Base-by-base conservation (phyloP, 768 basidiomycete species). In the Rhizopogon vesiculosus region DNA sequence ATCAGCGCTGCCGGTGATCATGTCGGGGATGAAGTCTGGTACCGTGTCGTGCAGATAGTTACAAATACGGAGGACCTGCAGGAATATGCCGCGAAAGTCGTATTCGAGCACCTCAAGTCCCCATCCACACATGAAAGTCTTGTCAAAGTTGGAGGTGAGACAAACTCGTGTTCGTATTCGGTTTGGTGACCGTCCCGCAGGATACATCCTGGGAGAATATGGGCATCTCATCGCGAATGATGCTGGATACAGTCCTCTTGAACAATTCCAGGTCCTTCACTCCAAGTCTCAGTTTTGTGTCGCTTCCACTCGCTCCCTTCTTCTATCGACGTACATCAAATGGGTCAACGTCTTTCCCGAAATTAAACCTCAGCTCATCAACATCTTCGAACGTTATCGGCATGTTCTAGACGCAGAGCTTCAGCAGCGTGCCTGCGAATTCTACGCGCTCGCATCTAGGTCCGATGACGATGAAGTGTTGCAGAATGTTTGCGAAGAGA, bases 341-440 rank as follows among this genome's bases (percentile, higher is more conserved):
- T 98, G 96, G 96, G 93, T 97, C 60, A 99, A 99, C 68, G 91
- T 99, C 55, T 99, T 98, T 72, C 97, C 97, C 18, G 97, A 99
- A 70, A 97, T 99, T 74, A 97, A 95, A 64, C 81, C 87, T 7
- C 94, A 98, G 61, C 83, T 99, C 29, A 64, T 98, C 68, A 90
- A 87, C 69, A 93, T 98, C 63, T 97, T 99, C 63, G 94, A 98
- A 63, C 91, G 94, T 15, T 98, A 97, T 67, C 86, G 93, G n/a
- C 93, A 96, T 65, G 92, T 98, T 44, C 84, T 99, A 13, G 97
- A 99, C 70, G 87, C 94, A 16, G 97, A 99, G 65, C 78, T 99
- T 2, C 97, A 99, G 69, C 97, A 99, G 69, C 87, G 97, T 53
- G 97, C 97, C 42, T 98, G 96, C 82, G 97, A 99, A 73, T 98